Conservation (phyloP, 2,329 filamentous ascomycete species). For the Lachnellula cervina region DNA sequence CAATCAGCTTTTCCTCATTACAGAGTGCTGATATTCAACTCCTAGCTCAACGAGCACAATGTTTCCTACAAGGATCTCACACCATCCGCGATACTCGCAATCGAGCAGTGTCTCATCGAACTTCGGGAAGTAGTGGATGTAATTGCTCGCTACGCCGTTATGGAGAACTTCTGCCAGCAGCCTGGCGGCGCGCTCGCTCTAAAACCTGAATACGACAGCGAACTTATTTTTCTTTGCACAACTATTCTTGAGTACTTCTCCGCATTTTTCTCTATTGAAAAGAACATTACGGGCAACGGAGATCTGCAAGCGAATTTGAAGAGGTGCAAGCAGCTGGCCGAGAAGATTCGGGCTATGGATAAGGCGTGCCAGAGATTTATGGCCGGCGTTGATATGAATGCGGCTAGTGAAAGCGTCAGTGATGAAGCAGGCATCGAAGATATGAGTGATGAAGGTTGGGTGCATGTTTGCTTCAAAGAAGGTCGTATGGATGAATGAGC, state of each 20-base stretch:
- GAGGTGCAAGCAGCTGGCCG: neutral
- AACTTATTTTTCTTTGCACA: constrained; percentile 9
- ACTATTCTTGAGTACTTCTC: constrained; percentile 10
- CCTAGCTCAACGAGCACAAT: constrained; percentile 1
- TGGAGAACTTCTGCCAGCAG: constrained; percentile 21
- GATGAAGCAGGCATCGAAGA: constrained; percentile 1
- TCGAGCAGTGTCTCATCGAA: constrained; percentile 2
- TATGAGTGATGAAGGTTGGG: constrained; percentile 13
- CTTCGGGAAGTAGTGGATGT: constrained; percentile 12
- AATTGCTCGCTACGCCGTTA: constrained; percentile 21
- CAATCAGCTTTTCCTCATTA: neutral
- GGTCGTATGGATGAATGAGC: too few species aligned
- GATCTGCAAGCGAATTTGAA: neutral
- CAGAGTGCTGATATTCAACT: neutral
- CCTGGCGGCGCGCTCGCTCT: constrained; percentile 6
- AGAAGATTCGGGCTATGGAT: constrained; percentile 6
- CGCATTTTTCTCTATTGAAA: neutral
- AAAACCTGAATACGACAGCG: constrained; percentile 7
- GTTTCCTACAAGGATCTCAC: neutral
- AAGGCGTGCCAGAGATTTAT: constrained; percentile 7
- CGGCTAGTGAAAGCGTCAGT: neutral
- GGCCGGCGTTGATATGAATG: constrained; percentile 7
- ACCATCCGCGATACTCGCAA: neutral
- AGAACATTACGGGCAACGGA: neutral
- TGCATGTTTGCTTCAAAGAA: neutral